Percentiles rank a stretch among this genome's conserved stretches.
These are phyloP conservation scores for Pythium angustatum DNA, from an alignment of 352 stramenopile species.

Conservation along the genomic window DNA sequence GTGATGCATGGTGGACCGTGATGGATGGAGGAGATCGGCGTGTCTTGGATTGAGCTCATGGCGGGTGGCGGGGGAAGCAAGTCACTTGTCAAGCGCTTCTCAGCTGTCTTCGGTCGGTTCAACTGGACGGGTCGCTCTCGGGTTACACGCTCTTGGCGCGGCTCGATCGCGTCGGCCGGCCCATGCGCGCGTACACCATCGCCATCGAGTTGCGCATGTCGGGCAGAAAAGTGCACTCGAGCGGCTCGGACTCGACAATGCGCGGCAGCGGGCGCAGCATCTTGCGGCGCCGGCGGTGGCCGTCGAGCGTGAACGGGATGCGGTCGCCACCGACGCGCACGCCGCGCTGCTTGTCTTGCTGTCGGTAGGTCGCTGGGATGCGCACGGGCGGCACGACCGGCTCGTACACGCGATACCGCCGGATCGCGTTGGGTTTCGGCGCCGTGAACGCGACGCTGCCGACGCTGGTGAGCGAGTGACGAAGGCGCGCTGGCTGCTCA, in stretches of 20 bases:
- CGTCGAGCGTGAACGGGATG: constrained; percentile 36
- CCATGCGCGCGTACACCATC: constrained; percentile 20
- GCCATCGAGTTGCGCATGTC: constrained; percentile 31
- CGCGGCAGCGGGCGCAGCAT: constrained; percentile 25
- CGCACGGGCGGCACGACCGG: constrained; percentile 30
- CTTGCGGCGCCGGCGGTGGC: constrained; percentile 25
- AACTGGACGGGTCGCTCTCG: too few relatives aligned
- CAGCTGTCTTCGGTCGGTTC: too few relatives aligned
- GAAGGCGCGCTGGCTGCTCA: constrained; percentile 1
- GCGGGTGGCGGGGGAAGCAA: too few relatives aligned
- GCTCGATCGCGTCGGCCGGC: constrained; percentile 15
- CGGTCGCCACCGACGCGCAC: constrained; percentile 28
- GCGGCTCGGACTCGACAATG: constrained; percentile 20
- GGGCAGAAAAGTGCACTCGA: constrained; percentile 14
- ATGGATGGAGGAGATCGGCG: not conserved
- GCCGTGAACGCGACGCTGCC: constrained; percentile 3
- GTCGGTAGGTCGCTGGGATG: constrained; percentile 32
- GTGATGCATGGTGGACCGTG: not conserved
- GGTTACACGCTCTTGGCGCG: constrained; percentile 22
- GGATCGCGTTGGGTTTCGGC: not conserved
- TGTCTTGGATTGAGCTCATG: too few relatives aligned
- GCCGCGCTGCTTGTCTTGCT: constrained; percentile 25
- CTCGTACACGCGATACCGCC: constrained; percentile 12
- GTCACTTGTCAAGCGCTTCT: too few relatives aligned
- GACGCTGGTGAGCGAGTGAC: constrained; percentile 24